Base-by-base conservation (phyloP, 2,329 filamentous ascomycete species). In the Aureobasidium leucospermi region DNA sequence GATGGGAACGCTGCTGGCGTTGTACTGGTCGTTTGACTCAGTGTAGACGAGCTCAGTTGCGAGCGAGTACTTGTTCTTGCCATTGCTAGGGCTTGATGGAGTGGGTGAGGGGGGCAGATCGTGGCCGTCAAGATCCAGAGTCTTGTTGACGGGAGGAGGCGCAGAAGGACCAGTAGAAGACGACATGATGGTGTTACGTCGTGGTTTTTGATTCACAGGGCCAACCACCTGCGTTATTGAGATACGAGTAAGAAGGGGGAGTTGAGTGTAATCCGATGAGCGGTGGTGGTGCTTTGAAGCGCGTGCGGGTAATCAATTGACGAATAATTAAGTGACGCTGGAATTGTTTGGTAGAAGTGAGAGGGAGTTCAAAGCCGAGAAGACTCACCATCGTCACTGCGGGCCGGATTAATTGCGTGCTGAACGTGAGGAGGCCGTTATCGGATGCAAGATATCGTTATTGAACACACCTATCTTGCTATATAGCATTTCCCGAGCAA, bases 11-110 rank as follows among this genome's bases (percentile, higher is more conserved):
- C 92, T 97, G 67, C 90, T 96, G 60, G 94, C 85, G 70, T 95
- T 95, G 79, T 97, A 96, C 78, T 99, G 94, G 75, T 99, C 94
- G 75, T 87, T 94, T 72, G 88, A 86, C 68, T 99, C 94, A 55
- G 93, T 97, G 74, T 93, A 97, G 62, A 99, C 94, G 63, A 99
- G 80, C 76, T 99, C 94, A 4, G 94, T 99, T 60, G 93, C 93
- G 62, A 99, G 84, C 47, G 92, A 91, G 76, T 97, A 99, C 66
- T 90, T 89, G 55, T 58, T 58, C 65, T 88, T 85, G 64, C 90
- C 91, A 70, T 86, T 88, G 70, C 87, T 84, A 28, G 94, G 94
- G 70, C 88, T 96, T 15, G 93, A 97, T 2, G 93, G 91, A 28
- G 94, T 90, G 1, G 94, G 94, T 7, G 94, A 96, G 1, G 92